Evolutionary conservation across 352 stramenopile species (phyloP), one percentile per base, ranked within the genome.

Genomic region (Globisporangium perplexum): DNA sequence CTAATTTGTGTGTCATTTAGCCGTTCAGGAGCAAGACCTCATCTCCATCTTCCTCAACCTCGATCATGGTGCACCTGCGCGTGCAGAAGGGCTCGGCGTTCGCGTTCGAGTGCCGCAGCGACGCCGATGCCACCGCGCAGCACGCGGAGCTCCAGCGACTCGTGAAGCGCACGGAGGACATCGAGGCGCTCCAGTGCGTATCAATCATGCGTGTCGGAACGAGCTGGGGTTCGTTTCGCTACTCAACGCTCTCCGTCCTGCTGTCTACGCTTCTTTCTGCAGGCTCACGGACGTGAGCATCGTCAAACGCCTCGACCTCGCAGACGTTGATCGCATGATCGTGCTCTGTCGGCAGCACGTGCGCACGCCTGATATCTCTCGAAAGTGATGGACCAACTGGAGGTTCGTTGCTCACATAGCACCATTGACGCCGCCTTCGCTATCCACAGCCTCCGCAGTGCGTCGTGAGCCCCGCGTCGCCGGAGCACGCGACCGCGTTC

Each of bases 11-110:
- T 31, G 28, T 31, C 28, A 31, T 31, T 8, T 31, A 14, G 31
- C 31, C n/a, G n/a, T n/a, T n/a, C n/a, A n/a, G n/a, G n/a, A n/a
- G n/a, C n/a, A n/a, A n/a, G n/a, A n/a, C n/a, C n/a, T n/a, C n/a
- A n/a, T n/a, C n/a, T n/a, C n/a, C n/a, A n/a, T n/a, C n/a, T n/a
- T n/a, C n/a, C n/a, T n/a, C n/a, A n/a, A n/a, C n/a, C n/a, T n/a
- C n/a, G n/a, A 5, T 5, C 33, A 38, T 38, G 33, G 33, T 85
- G 42, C 68, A 56, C 23, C 81, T 90, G 51, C 70, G 63, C 43
- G 75, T 90, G 43, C 71, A 71, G 63, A 90, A 90, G 61, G 80
- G 71, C 44, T 72, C 73, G 55, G 74, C 74, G 58, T 86, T 78
- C 54, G 67, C 83, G 39, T 90, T 90, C 56, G 71, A 86, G 38